These are phyloP conservation scores for Curvularia hawaiiensis DNA, from an alignment of 2,329 filamentous ascomycete genomes.

Conservation along the genomic window DNA sequence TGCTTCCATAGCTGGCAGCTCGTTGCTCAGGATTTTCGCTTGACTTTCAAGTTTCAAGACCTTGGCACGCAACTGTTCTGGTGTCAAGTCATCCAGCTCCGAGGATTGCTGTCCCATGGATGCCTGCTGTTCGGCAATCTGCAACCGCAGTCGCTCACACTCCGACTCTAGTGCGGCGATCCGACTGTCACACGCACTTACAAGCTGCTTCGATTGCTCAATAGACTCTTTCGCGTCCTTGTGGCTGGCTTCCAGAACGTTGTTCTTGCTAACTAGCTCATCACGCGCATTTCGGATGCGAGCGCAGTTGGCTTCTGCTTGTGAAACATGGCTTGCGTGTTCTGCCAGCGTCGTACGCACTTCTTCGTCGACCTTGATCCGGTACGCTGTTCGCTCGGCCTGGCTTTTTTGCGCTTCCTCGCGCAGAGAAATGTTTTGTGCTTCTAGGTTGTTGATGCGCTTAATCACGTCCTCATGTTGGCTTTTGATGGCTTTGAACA, in stretches of 20 bases:
- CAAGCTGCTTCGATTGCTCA: conserved; percentile 79
- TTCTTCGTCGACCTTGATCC: conserved; percentile 81
- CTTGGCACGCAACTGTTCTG: conserved; percentile 75
- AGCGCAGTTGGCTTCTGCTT: conserved; percentile 82
- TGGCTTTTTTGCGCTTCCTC: conserved; percentile 86
- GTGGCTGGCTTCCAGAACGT: conserved; percentile 77
- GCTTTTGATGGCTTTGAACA: conserved; percentile 89
- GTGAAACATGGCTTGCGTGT: conserved; percentile 79
- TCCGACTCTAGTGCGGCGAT: conserved; percentile 85
- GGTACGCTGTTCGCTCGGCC: conserved; percentile 82
- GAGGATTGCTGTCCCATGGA: conserved; percentile 32
- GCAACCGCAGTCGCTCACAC: conserved; percentile 69
- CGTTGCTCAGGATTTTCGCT: conserved; percentile 82
- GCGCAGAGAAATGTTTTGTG: conserved; percentile 80
- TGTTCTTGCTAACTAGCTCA: conserved; percentile 81
- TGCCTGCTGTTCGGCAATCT: conserved; percentile 55
- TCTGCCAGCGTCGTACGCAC: conserved; percentile 74
- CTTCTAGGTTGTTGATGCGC: conserved; percentile 88
- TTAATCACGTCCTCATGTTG: conserved; percentile 94
- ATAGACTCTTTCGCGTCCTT: conserved; percentile 74
- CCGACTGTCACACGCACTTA: conserved; percentile 77
- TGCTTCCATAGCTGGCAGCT: conserved; percentile 85
- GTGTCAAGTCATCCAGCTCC: conserved; percentile 63
- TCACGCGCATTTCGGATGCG: conserved; percentile 84
- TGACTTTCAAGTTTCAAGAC: conserved; percentile 78